Evolutionary conservation across 441 rosid genomes (phyloP).

Genomic region (Metrosideros polymorpha): DNA sequence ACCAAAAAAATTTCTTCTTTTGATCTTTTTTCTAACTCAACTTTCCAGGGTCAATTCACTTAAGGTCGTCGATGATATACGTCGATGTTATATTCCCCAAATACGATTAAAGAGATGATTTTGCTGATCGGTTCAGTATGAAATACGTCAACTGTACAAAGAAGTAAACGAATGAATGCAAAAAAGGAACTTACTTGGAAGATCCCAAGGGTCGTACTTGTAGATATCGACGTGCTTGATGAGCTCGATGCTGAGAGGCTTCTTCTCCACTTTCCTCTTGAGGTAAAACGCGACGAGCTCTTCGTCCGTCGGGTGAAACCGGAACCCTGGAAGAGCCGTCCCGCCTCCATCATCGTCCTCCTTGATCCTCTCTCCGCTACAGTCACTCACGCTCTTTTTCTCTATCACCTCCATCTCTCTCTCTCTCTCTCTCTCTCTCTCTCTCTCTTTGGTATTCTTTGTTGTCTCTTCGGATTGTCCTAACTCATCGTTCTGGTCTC

Average conservation of each 20-base stretch:
- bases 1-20: background rate
- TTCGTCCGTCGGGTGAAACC: constrained; percentile 68
- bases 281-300: constrained; percentile 59
- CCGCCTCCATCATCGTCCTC: constrained; percentile 15
- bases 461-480: background rate
- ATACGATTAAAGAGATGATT: background rate
- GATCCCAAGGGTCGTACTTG: constrained; percentile 68
- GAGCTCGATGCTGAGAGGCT: constrained; percentile 29
- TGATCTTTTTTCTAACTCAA: background rate
- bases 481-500: background rate
- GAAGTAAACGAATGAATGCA: background rate
- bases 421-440: background rate
- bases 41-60: background rate
- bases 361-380: background rate
- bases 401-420: background rate
- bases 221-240: constrained; percentile 57
- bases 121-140: background rate
- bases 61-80: background rate
- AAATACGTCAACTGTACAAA: background rate
- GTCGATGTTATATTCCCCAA: background rate
- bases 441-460: background rate
- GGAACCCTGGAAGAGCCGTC: constrained; percentile 37
- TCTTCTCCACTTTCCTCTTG: constrained; percentile 36
- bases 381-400: background rate
- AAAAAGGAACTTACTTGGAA: constrained; percentile 39